A percentile compares a stretch with the other conserved stretches of the same genome.
Evolutionary conservation across 2,329 filamentous ascomycete genomes (phyloP).

Genomic region (Ilyonectria destructans): DNA sequence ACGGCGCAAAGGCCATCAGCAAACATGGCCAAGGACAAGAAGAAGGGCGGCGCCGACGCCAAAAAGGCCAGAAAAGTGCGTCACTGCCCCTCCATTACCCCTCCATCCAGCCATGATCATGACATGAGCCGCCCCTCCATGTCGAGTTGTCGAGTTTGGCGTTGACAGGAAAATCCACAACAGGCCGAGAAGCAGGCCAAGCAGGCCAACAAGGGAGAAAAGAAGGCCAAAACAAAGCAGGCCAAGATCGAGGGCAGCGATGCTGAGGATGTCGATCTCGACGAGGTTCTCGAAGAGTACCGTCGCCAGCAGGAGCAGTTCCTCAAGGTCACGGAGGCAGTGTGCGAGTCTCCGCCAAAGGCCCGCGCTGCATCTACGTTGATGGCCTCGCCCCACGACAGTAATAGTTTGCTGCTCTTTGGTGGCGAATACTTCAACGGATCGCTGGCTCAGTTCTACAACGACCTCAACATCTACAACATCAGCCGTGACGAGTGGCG

Average conservation of each 20-base stretch:
- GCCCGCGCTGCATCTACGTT: constrained; percentile 86
- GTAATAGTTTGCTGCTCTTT: constrained; percentile 91
- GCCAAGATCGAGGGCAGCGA: constrained; percentile 87
- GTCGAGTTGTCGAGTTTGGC: constrained; percentile 26
- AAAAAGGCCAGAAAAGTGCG: constrained; percentile 66
- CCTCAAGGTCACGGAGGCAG: constrained; percentile 90
- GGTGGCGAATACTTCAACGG: constrained; percentile 98
- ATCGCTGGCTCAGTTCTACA: constrained; percentile 82
- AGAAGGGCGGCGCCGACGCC: constrained; percentile 63
- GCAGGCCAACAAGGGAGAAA: constrained; percentile 91
- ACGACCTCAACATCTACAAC: constrained; percentile 79
- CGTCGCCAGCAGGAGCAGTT: constrained; percentile 94
- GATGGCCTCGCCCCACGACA: constrained; percentile 87
- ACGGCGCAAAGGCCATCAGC: constrained; percentile 14
- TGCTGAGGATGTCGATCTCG: constrained; percentile 92
- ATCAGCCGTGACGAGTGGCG: constrained; percentile 93
- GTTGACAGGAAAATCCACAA: constrained; percentile 40
- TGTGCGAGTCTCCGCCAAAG: constrained; percentile 80
- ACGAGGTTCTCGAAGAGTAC: constrained; percentile 94
- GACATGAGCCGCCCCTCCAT: constrained; percentile 36
- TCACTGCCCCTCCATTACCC: constrained; percentile 40
- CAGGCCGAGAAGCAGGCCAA: constrained; percentile 79
- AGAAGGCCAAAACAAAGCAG: constrained; percentile 82
- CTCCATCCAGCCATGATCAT: constrained; percentile 39
- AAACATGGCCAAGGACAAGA: constrained; percentile 69